Evolutionary conservation across 768 basidiomycete genomes (phyloP).

Genomic region (Cubamyces sp.): DNA sequence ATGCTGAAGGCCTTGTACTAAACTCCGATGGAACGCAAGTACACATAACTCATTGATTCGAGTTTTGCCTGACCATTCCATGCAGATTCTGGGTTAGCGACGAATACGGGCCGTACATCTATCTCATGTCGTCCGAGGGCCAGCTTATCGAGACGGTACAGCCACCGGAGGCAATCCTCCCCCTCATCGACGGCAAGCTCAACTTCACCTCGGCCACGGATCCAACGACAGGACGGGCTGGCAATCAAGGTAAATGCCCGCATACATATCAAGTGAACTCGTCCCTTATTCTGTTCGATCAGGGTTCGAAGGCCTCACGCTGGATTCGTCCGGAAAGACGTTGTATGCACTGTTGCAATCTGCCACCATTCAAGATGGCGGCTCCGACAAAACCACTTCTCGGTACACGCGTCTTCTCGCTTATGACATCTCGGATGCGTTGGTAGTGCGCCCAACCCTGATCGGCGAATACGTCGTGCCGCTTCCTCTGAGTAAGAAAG

Average conservation of each 20-base stretch:
- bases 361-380: constrained; percentile 68
- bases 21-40: constrained; percentile 62
- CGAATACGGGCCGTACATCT: constrained; percentile 72
- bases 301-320: constrained; percentile 66
- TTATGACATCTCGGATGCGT: constrained; percentile 50
- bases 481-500: constrained; percentile 54
- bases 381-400: constrained; percentile 47
- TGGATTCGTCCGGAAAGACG: constrained; percentile 48
- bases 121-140: constrained; percentile 52
- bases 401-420: constrained; percentile 60
- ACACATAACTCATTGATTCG: neutral
- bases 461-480: constrained; percentile 65
- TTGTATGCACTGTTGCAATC: constrained; percentile 68
- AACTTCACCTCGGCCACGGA: constrained; percentile 55
- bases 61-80: neutral
- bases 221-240: constrained; percentile 55
- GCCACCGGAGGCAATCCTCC: constrained; percentile 61
- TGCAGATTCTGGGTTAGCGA: constrained; percentile 67
- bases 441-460: constrained; percentile 39
- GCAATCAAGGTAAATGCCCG: constrained; percentile 52
- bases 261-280: neutral
- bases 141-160: constrained; percentile 58
- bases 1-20: constrained; percentile 62
- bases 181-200: constrained; percentile 47
- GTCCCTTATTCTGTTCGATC: neutral